Percentiles rank a stretch among this genome's conserved stretches.
These are phyloP conservation scores for Aspergillus niger DNA, from an alignment of 2,329 filamentous ascomycete genomes.

Conservation along the genomic window DNA sequence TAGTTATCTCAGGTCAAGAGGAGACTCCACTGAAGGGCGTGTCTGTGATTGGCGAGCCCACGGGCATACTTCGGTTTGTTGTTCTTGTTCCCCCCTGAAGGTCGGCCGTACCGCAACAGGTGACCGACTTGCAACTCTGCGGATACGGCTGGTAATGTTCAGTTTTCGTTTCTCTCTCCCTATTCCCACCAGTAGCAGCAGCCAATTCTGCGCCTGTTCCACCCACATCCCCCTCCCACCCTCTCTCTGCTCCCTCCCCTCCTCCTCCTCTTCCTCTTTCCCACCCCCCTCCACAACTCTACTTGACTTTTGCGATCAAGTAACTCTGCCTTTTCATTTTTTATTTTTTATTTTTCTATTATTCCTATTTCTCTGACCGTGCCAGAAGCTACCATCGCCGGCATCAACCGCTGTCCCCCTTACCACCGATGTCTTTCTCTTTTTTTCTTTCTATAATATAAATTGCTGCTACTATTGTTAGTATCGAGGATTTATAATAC, in stretches of 20 bases:
- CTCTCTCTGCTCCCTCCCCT: conserved; percentile 6
- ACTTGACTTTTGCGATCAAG: conserved; percentile 8
- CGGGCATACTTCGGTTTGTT: conserved; percentile 14
- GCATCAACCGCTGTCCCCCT: conserved; percentile 27
- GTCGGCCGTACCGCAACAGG: conserved; percentile 10
- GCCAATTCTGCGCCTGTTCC: conserved; percentile 6
- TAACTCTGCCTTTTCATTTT: background rate
- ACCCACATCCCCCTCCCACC: background rate
- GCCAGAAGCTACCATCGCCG: conserved; percentile 20
- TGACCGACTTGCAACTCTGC: background rate
- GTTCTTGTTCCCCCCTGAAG: conserved; percentile 5
- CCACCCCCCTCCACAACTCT: conserved; percentile 1
- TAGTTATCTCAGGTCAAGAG: conserved; percentile 1
- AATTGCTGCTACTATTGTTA: conserved; percentile 13
- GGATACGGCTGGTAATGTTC: background rate
- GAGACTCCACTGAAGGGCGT: conserved; percentile 12
- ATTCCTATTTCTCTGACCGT: background rate
- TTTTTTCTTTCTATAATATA: background rate
- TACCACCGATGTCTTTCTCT: background rate
- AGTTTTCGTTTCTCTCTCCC: conserved; percentile 2
- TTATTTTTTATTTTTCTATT: too few species aligned
- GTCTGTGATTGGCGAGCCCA: conserved; percentile 14
- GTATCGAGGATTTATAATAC: conserved; percentile 1
- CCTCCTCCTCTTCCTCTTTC: background rate
- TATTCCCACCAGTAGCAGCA: conserved; percentile 17